Evolutionary conservation across 2,329 filamentous ascomycete species (phyloP).

Genomic region (Claviceps digitariae): DNA sequence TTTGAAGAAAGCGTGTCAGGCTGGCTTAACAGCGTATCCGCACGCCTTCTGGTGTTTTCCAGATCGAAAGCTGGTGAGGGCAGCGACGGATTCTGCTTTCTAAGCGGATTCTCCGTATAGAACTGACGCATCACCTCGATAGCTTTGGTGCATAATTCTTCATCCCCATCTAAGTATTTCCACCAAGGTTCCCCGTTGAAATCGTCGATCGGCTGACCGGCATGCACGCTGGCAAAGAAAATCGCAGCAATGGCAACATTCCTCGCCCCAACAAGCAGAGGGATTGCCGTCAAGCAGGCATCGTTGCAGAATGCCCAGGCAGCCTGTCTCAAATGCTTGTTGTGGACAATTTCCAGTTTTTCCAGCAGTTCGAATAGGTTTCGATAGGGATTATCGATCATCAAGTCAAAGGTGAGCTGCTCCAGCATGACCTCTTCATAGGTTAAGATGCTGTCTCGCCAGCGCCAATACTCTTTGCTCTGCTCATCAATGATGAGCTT

Average conservation of each 20-base stretch:
- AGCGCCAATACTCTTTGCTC: constrained; percentile 96
- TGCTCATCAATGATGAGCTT: constrained; percentile 88
- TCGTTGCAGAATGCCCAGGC: constrained; percentile 95
- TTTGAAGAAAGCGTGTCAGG: constrained; percentile 32
- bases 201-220: constrained; percentile 62
- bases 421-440: constrained; percentile 91
- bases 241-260: constrained; percentile 77
- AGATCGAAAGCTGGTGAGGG: constrained; percentile 42
- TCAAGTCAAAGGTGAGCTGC: constrained; percentile 83
- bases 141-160: constrained; percentile 56
- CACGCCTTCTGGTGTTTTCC: constrained; percentile 40
- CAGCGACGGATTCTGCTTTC: constrained; percentile 40
- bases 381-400: constrained; percentile 77
- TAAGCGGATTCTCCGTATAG: constrained; percentile 49
- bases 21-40: constrained; percentile 27
- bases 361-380: constrained; percentile 70
- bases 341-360: constrained; percentile 59
- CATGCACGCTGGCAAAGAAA: constrained; percentile 73
- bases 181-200: constrained; percentile 73
- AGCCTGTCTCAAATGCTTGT: constrained; percentile 70
- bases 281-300: constrained; percentile 69
- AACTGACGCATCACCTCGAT: constrained; percentile 64
- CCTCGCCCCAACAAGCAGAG: constrained; percentile 63
- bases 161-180: constrained; percentile 59
- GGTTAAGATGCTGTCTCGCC: constrained; percentile 84